These are phyloP conservation scores for Aspergillus nanangensis DNA, from an alignment of 495 filamentous ascomycete species.

Conservation along the genomic window DNA sequence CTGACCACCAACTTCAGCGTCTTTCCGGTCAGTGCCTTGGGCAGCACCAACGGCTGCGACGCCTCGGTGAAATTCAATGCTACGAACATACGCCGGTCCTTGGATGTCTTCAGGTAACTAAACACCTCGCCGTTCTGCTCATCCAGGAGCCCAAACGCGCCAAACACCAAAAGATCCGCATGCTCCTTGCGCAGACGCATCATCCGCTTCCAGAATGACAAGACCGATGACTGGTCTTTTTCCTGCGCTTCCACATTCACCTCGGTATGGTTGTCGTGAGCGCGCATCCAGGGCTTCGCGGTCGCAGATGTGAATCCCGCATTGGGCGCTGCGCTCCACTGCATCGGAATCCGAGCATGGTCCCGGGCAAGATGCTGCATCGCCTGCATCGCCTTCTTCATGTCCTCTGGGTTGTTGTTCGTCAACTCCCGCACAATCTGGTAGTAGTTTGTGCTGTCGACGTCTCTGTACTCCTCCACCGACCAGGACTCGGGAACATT, in stretches of 20 bases:
- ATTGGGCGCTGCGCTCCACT: constrained; percentile 49
- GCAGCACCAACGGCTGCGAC: constrained; percentile 5
- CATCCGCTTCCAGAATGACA: constrained; percentile 43
- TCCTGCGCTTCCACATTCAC: constrained; percentile 42
- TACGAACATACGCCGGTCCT: constrained; percentile 10
- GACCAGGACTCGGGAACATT: constrained; percentile 57
- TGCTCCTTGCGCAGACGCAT: constrained; percentile 43
- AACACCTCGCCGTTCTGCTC: constrained; percentile 30
- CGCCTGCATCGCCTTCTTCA: constrained; percentile 12
- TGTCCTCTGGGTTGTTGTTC: constrained; percentile 9
- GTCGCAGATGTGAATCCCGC: constrained; percentile 29
- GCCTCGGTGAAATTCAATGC: constrained; percentile 19
- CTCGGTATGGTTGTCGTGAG: constrained; percentile 36
- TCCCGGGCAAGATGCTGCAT: constrained; percentile 35
- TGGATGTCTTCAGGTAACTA: constrained; percentile 16
- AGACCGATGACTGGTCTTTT: constrained; percentile 29
- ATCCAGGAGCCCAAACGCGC: constrained; percentile 43
- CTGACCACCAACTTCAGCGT: constrained; percentile 15
- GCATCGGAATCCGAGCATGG: constrained; percentile 50
- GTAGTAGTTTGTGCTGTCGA: constrained; percentile 56
- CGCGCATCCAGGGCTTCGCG: constrained; percentile 49
- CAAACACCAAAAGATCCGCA: constrained; percentile 49
- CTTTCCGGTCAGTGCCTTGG: neutral
- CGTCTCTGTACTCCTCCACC: constrained; percentile 58
- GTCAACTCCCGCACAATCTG: constrained; percentile 17